A percentile compares a stretch with the other conserved stretches of the same genome.
Conservation (phyloP, 2,329 filamentous ascomycete genomes). For the Colletotrichum higginsianum region DNA sequence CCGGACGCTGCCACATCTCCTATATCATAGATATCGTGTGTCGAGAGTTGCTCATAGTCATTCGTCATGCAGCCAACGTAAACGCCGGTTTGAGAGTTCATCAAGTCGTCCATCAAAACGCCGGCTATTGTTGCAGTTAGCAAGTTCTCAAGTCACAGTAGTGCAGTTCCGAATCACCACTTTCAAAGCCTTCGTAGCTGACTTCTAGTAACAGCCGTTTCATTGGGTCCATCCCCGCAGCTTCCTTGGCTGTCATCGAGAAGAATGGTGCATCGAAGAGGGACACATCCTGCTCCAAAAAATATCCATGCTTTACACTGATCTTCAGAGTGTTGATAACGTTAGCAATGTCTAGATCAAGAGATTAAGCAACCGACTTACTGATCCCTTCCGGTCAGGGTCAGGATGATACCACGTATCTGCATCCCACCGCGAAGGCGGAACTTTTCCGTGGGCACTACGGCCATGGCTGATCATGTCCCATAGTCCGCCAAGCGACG, state of each 20-base stretch:
- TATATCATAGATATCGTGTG: slow-evolving; percentile 60
- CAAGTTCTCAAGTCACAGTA: background rate
- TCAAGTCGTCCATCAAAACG: slow-evolving; percentile 60
- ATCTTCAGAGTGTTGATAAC: slow-evolving; percentile 20
- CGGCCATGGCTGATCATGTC: slow-evolving; percentile 46
- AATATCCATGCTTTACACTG: slow-evolving; percentile 51
- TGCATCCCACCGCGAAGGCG: slow-evolving; percentile 44
- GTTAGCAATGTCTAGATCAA: background rate
- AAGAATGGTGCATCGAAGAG: slow-evolving; percentile 68
- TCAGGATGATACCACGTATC: slow-evolving; percentile 44
- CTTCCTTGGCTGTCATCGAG: slow-evolving; percentile 64
- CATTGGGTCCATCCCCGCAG: slow-evolving; percentile 63
- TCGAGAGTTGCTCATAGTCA: slow-evolving; percentile 63
- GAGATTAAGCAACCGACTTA: background rate
- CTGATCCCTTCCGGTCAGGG: slow-evolving; percentile 43
- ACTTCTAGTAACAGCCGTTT: slow-evolving; percentile 54
- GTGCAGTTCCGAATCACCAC: slow-evolving; percentile 50
- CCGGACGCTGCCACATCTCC: slow-evolving; percentile 47
- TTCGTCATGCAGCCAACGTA: slow-evolving; percentile 64
- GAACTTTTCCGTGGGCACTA: slow-evolving; percentile 39
- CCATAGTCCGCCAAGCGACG: slow-evolving; percentile 53
- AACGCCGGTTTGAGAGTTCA: slow-evolving; percentile 64
- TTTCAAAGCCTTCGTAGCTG: slow-evolving; percentile 53
- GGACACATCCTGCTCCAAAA: slow-evolving; percentile 62
- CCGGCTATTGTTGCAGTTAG: slow-evolving; percentile 56